A percentile compares a stretch with the other conserved stretches of the same genome.
Conservation (phyloP, 2,329 filamentous ascomycete species). For the Fusarium longipes region DNA sequence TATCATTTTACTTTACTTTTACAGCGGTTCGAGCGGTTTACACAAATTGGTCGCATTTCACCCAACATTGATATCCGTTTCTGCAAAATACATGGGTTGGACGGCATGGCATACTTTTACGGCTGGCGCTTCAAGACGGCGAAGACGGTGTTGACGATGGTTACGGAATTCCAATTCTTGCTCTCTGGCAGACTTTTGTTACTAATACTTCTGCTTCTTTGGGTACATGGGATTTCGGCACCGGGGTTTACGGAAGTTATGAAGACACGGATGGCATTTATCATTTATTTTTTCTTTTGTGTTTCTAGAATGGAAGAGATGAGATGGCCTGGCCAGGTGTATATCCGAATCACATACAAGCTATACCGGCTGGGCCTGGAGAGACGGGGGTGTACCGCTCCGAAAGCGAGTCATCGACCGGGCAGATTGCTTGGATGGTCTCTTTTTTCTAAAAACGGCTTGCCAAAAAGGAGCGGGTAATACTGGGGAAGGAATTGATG, state of each 20-base stretch:
- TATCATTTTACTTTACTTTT: conserved; percentile 40
- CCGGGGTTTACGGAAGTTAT: conserved; percentile 46
- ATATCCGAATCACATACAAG: conserved; percentile 18
- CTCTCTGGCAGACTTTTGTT: conserved; percentile 41
- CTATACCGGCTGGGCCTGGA: conserved; percentile 24
- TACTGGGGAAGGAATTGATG: conserved; percentile 45
- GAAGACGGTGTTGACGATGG: conserved; percentile 48
- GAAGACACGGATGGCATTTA: conserved; percentile 48
- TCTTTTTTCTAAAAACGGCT: conserved; percentile 24
- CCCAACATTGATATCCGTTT: conserved; percentile 41
- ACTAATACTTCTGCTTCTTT: conserved; percentile 43
- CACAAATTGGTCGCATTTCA: conserved; percentile 38
- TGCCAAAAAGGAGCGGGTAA: conserved; percentile 44
- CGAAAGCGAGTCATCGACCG: conserved; percentile 38
- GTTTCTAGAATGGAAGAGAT: conserved; percentile 18
- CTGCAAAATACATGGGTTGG: conserved; percentile 37
- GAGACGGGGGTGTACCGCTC: conserved; percentile 38
- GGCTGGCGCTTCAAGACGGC: conserved; percentile 45
- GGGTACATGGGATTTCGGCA: conserved; percentile 44
- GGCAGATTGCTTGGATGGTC: conserved; percentile 34
- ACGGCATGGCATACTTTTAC: conserved; percentile 43
- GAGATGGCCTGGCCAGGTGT: conserved; percentile 18
- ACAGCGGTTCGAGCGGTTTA: conserved; percentile 39
- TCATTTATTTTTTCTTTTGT: conserved; percentile 31
- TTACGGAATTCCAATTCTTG: conserved; percentile 46